These are phyloP conservation scores for Ophiobolus disseminans DNA, from an alignment of 2,329 filamentous ascomycete species.

Conservation along the genomic window DNA sequence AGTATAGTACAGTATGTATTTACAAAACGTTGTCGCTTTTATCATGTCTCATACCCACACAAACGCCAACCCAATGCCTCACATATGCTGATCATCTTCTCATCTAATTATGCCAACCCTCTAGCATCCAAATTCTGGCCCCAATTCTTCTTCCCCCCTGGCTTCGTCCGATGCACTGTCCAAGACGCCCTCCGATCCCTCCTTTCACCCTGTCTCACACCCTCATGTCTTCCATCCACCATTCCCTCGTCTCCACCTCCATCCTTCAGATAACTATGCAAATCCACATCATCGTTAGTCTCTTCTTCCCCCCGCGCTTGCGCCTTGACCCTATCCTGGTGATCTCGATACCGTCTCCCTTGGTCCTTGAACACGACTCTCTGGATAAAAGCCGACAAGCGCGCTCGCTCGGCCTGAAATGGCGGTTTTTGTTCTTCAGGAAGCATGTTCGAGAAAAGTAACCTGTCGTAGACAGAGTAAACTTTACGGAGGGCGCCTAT, in stretches of 20 bases:
- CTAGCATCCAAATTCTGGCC: slow-evolving; percentile 4
- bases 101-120: not conserved
- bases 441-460: slow-evolving; percentile 41
- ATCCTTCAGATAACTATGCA: slow-evolving; percentile 18
- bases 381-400: slow-evolving; percentile 34
- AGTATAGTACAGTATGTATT: not conserved
- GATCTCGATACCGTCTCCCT: no score
- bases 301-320: not conserved
- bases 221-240: slow-evolving; percentile 7
- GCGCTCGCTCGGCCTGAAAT: slow-evolving; percentile 36
- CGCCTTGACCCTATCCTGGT: slow-evolving; percentile 5
- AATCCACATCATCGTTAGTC: slow-evolving; percentile 15
- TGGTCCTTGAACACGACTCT: slow-evolving; percentile 23
- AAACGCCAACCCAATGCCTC: not conserved
- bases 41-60: no score
- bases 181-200: not conserved
- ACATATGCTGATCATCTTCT: not conserved
- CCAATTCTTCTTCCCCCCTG: slow-evolving; percentile 22
- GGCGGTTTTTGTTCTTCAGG: slow-evolving; percentile 35
- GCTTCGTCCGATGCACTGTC: slow-evolving; percentile 22
- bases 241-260: slow-evolving; percentile 8
- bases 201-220: slow-evolving; percentile 6
- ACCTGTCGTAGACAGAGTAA: slow-evolving; percentile 39
- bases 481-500: slow-evolving; percentile 35
- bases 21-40: not conserved